Evolutionary conservation across 2,329 filamentous ascomycete genomes (phyloP).

Genomic region (Colletotrichum tropicicola): DNA sequence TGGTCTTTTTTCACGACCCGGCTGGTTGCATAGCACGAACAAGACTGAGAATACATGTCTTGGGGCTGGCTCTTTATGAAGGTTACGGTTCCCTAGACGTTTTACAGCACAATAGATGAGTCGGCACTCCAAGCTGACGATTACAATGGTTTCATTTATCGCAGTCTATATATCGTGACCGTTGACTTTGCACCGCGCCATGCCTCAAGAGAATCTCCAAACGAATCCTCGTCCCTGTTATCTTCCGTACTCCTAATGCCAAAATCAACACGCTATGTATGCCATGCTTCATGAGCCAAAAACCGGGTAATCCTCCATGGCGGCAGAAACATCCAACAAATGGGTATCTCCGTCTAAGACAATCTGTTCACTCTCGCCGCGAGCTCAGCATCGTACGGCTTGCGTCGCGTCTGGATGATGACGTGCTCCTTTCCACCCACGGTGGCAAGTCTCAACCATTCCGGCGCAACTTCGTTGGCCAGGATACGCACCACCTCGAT

Average conservation of each 20-base stretch:
- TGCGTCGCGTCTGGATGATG: slow-evolving; percentile 58
- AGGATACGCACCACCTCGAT: slow-evolving; percentile 59
- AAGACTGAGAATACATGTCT: slow-evolving; percentile 18
- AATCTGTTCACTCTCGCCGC: slow-evolving; percentile 23
- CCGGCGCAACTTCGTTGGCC: slow-evolving; percentile 62
- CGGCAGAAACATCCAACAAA: not conserved
- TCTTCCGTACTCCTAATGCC: slow-evolving; percentile 24
- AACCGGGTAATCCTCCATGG: not conserved
- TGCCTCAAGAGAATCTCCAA: not conserved
- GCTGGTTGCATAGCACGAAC: slow-evolving; percentile 28
- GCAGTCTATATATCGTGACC: not conserved
- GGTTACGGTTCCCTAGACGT: slow-evolving; percentile 30
- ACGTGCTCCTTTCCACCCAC: slow-evolving; percentile 65
- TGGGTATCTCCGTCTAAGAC: slow-evolving; percentile 7
- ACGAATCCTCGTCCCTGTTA: slow-evolving; percentile 4
- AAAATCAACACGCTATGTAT: slow-evolving; percentile 20
- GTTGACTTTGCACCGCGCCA: not conserved
- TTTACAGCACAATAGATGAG: slow-evolving; percentile 31
- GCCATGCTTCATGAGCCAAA: slow-evolving; percentile 2
- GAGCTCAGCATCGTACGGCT: slow-evolving; percentile 40
- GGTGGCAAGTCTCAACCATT: slow-evolving; percentile 63
- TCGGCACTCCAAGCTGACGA: slow-evolving; percentile 26
- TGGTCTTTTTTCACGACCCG: slow-evolving; percentile 9
- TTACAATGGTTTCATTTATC: slow-evolving; percentile 19
- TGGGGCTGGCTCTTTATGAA: slow-evolving; percentile 26